A percentile compares a stretch with the other conserved stretches of the same genome.
phyloP scores from a whole-genome alignment of 148 eudicot species.

The Camellia sinensis region DNA sequence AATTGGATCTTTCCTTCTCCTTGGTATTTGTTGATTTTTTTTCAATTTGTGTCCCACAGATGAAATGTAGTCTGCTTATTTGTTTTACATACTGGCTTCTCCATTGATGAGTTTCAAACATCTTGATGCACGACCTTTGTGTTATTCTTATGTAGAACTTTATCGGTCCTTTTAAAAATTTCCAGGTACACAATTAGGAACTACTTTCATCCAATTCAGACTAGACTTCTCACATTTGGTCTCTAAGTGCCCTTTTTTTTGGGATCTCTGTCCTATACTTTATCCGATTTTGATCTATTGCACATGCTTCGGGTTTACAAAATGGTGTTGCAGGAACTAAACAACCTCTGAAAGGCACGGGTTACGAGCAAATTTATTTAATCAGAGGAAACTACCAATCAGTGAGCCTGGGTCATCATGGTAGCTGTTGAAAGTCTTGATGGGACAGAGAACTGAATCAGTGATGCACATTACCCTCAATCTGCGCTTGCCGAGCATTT shows the following conservation, averaged over 20 bases:
- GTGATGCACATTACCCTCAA: background rate
- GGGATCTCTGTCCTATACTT: background rate
- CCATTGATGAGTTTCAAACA: background rate
- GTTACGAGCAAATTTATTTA: background rate
- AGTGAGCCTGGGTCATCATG: background rate
- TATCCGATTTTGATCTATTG: background rate
- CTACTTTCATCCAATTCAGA: too few species aligned
- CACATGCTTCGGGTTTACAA: background rate
- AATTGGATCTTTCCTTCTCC: too few species aligned
- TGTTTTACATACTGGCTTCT: background rate
- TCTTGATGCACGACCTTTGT: background rate
- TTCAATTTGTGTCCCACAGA: background rate
- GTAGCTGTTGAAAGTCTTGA: background rate
- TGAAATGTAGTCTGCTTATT: background rate
- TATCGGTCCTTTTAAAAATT: background rate
- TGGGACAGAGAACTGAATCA: slow-evolving; percentile 2
- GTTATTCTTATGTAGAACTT: background rate
- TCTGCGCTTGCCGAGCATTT: background rate
- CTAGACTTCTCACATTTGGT: too few species aligned
- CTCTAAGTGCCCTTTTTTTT: background rate
- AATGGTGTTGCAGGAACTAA: background rate
- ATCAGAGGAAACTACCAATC: background rate
- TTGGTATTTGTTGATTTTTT: background rate
- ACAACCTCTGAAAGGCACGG: background rate
- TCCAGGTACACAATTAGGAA: background rate